These are phyloP conservation scores for Zea mays DNA, from an alignment of 176 grass and related monocot species.

Conservation along the genomic window DNA sequence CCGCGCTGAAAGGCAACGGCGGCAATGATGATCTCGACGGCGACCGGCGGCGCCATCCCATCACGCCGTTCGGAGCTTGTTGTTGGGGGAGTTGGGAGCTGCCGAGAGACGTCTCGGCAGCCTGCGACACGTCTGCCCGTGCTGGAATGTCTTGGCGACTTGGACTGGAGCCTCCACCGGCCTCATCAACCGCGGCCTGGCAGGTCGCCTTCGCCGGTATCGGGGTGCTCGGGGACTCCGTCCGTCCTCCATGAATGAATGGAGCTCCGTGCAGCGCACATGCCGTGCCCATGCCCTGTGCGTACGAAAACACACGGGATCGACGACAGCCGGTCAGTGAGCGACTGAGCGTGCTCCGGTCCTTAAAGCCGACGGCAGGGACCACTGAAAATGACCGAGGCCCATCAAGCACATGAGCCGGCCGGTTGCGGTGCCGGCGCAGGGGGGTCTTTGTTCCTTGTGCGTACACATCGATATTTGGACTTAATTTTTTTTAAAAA, in stretches of 20 bases:
- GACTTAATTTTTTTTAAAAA: too few relatives aligned
- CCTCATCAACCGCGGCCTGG: neutral
- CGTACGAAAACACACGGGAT: neutral
- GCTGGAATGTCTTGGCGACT: too few relatives aligned
- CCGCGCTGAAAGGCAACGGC: constrained; percentile 9
- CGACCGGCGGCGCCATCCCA: constrained; percentile 14
- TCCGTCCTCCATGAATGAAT: neutral
- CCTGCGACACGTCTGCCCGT: too few relatives aligned
- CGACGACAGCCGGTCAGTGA: neutral
- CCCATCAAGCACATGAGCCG: neutral
- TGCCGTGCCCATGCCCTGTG: constrained; percentile 20
- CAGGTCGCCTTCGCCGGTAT: neutral
- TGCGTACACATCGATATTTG: too few relatives aligned
- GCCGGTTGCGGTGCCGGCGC: neutral
- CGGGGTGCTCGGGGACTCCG: neutral
- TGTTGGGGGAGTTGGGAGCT: neutral
- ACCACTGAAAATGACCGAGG: neutral
- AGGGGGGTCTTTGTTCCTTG: too few relatives aligned
- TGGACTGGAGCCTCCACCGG: too few relatives aligned
- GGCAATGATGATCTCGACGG: constrained; percentile 22
- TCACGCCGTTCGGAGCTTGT: neutral
- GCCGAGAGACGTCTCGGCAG: neutral
- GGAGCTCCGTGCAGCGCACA: constrained; percentile 20
- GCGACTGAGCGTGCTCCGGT: neutral
- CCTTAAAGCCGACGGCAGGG: constrained; percentile 13